Evolutionary conservation across 495 filamentous ascomycete species (phyloP), one percentile per base, ranked within the genome.

Genomic region (Tuber indicum): DNA sequence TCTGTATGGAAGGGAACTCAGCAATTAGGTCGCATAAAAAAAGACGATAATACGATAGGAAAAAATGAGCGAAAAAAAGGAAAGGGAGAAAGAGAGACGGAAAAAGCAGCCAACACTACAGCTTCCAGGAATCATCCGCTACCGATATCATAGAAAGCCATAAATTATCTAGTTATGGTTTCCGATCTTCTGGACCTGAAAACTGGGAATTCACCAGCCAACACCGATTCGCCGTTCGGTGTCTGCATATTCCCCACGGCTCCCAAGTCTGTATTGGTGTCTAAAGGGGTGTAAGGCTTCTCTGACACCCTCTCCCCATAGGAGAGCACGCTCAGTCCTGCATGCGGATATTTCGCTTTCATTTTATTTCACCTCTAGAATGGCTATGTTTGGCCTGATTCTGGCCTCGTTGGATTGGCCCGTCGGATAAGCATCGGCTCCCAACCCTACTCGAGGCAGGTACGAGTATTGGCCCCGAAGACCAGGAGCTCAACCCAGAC

Each of bases 141-240:
- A 2, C 52, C 52, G 0, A 0, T 14, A 52, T 41, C 36, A 16
- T 32, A 62, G 23, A 39, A 72, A 52, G 36, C 32, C 73, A 19
- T 39, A 62, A 62, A 45, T 73, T 74, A 74, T 74, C 52, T 10
- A 43, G 42, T 43, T 43, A 19, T 41, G 43, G 46, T 43, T 26
- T 39, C 62, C 74, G 47, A 72, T 23, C 69, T 32, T 41, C 32
- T 36, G 58, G 32, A 6, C 58, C 58, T 36, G 58, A 66, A 66
- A 66, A 66, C 12, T 66, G 8, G 17, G 17, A 36, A 36, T 17
- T 36, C 58, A 36, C 26, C 26, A 66, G 26, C 58, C 58, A 66
- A 66, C 58, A 17, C 26, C 3, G 26, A 36, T 36, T 17, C 26
- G 12, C 58, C 58, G 26, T 36, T 36, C 12, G 26, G 26, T 26